Conservation (phyloP, 352 stramenopile species). For the Globisporangium barbulae region DNA sequence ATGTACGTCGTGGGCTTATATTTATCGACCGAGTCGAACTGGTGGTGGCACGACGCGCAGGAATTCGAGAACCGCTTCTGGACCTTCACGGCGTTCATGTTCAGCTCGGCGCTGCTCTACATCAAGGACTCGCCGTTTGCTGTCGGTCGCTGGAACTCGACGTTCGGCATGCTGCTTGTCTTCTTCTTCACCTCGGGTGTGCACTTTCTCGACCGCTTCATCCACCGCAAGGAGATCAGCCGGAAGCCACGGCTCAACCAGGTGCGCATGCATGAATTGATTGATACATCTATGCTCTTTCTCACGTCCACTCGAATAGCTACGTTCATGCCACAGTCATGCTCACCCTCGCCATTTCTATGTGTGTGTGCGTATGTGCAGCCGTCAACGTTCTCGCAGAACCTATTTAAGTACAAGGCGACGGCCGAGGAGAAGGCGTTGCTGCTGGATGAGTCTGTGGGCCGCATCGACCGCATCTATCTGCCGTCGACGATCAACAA, state of each 20-base stretch:
- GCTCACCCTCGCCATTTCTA: neutral
- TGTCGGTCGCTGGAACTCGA: conserved; percentile 68
- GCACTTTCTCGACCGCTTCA: conserved; percentile 80
- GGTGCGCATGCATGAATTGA: conserved; percentile 13
- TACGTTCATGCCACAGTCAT: neutral
- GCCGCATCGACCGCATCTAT: conserved; percentile 77
- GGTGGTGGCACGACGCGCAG: conserved; percentile 85
- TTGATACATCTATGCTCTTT: neutral
- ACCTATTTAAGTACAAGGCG: conserved; percentile 82
- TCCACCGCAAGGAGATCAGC: conserved; percentile 75
- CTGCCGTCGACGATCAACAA: conserved; percentile 88
- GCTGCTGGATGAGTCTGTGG: conserved; percentile 71
- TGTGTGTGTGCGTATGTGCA: conserved; percentile 14
- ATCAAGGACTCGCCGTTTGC: conserved; percentile 92
- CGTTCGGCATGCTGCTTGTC: conserved; percentile 72
- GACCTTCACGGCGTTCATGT: conserved; percentile 93
- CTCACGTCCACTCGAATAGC: neutral
- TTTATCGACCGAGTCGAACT: conserved; percentile 79
- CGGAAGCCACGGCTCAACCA: conserved; percentile 49
- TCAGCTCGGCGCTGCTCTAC: conserved; percentile 92
- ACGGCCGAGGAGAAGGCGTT: conserved; percentile 77
- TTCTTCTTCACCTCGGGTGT: conserved; percentile 75
- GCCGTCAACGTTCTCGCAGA: conserved; percentile 53
- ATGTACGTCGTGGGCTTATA: conserved; percentile 82
- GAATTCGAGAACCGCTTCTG: conserved; percentile 98